A percentile compares a stretch with the other conserved stretches of the same genome.
phyloP scores from a whole-genome alignment of 2,329 filamentous ascomycete genomes.

The Trichoderma oligosporum region DNA sequence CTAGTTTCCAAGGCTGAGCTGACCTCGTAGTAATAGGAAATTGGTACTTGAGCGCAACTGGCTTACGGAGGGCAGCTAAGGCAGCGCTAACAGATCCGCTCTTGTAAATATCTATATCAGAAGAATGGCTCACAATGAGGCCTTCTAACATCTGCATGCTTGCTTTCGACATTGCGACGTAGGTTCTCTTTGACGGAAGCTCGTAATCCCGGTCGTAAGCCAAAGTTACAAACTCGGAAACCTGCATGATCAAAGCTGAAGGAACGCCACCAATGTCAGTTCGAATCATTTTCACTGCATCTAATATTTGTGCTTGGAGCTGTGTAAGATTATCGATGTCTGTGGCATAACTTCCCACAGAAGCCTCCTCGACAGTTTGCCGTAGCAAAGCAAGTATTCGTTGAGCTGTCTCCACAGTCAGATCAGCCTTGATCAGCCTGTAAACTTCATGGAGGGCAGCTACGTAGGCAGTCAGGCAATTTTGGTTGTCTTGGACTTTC shows the following conservation, averaged over 20 bases:
- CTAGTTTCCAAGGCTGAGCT: slow-evolving; percentile 72
- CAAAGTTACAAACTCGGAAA: slow-evolving; percentile 67
- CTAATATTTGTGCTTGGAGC: slow-evolving; percentile 66
- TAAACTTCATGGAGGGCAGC: slow-evolving; percentile 74
- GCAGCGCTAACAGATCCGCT: slow-evolving; percentile 63
- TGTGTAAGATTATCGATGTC: slow-evolving; percentile 71
- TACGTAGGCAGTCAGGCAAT: slow-evolving; percentile 81
- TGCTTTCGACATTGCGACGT: slow-evolving; percentile 82
- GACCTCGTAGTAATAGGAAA: slow-evolving; percentile 70
- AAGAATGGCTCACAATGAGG: slow-evolving; percentile 56
- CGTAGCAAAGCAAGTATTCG: slow-evolving; percentile 69
- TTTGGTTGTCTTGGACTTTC: slow-evolving; percentile 64
- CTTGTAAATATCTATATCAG: slow-evolving; percentile 64
- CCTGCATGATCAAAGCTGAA: slow-evolving; percentile 62
- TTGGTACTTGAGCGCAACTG: slow-evolving; percentile 75
- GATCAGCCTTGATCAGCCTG: slow-evolving; percentile 61
- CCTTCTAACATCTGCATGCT: slow-evolving; percentile 68
- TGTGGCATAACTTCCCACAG: slow-evolving; percentile 61
- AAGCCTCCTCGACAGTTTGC: slow-evolving; percentile 67
- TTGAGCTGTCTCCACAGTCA: slow-evolving; percentile 59
- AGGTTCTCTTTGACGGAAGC: slow-evolving; percentile 61
- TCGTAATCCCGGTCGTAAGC: slow-evolving; percentile 53
- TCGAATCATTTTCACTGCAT: slow-evolving; percentile 63
- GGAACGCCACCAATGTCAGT: slow-evolving; percentile 63
- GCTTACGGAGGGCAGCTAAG: slow-evolving; percentile 62